Evolutionary conservation across 805 yeast species (phyloP).

Genomic region (Pichia occidentalis): DNA sequence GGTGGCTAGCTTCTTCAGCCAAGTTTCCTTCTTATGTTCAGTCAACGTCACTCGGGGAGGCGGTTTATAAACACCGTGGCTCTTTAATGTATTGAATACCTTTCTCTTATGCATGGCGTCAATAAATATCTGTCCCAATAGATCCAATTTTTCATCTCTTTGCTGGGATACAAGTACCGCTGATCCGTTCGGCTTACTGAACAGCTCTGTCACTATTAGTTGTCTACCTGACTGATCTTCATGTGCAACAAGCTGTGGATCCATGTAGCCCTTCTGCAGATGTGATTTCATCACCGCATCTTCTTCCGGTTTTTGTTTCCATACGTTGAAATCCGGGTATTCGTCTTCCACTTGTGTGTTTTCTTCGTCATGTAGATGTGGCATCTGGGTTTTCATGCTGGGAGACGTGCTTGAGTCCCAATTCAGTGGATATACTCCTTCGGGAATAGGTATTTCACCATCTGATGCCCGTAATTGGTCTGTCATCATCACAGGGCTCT

Average conservation of each 20-base stretch:
- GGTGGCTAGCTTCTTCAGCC: conserved; percentile 78
- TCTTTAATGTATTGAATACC: conserved; percentile 37
- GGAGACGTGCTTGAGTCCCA: conserved; percentile 15
- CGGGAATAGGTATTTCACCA: conserved; percentile 24
- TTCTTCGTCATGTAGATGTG: background rate
- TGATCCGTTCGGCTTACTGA: conserved; percentile 3
- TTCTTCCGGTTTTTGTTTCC: conserved; percentile 56
- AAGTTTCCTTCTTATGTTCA: conserved; percentile 74
- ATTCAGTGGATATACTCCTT: conserved; percentile 28
- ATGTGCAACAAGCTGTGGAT: conserved; percentile 53
- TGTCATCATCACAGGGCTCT: conserved; percentile 4
- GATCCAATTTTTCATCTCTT: conserved; percentile 20
- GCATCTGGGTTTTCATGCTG: background rate
- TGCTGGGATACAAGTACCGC: background rate
- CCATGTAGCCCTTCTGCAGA: conserved; percentile 66
- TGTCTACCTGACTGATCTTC: conserved; percentile 69
- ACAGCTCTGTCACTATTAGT: conserved; percentile 30
- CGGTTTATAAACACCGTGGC: conserved; percentile 57
- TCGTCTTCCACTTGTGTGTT: conserved; percentile 11
- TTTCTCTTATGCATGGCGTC: conserved; percentile 43
- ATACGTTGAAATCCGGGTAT: conserved; percentile 69
- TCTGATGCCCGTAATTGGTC: conserved; percentile 8
- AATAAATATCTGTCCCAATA: conserved; percentile 44
- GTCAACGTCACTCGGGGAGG: conserved; percentile 90
- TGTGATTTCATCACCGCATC: conserved; percentile 46